phyloP scores from a whole-genome alignment of 805 yeast genomes.

The Yarrowia divulgata region DNA sequence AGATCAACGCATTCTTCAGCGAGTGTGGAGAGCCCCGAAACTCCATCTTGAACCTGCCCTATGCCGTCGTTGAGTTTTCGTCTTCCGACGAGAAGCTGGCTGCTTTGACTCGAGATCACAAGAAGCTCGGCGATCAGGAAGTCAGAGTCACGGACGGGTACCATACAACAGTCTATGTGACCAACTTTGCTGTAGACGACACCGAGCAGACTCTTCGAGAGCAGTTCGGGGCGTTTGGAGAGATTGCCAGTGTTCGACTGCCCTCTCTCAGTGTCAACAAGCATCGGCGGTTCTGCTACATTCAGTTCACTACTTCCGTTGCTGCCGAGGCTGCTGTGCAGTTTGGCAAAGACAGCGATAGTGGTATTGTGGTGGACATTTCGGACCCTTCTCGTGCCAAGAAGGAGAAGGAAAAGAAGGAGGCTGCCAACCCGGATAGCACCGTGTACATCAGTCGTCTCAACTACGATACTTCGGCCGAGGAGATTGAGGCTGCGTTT shows the following conservation, averaged over 20 bases:
- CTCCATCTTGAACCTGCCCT: conserved; percentile 9
- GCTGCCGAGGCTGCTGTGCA: conserved; percentile 28
- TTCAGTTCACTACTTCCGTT: conserved; percentile 14
- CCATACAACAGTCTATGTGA: conserved; percentile 25
- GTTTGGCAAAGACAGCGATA: conserved; percentile 12
- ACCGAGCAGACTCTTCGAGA: conserved; percentile 13
- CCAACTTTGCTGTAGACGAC: conserved; percentile 30
- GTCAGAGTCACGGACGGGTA: conserved; percentile 26
- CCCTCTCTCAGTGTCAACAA: conserved; percentile 32
- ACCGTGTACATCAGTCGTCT: conserved; percentile 25
- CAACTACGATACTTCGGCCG: conserved; percentile 26
- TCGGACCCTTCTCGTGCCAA: conserved; percentile 34
- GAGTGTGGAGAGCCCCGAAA: conserved; percentile 35
- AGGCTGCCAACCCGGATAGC: conserved; percentile 15
- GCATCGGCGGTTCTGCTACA: conserved; percentile 34
- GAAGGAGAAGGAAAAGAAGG: conserved; percentile 16
- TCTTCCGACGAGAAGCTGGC: conserved; percentile 13
- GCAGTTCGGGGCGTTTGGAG: conserved; percentile 28
- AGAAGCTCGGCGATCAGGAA: conserved; percentile 16
- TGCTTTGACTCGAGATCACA: conserved; percentile 30
- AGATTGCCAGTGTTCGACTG: conserved; percentile 31
- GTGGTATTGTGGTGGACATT: conserved; percentile 24
- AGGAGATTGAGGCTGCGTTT: conserved; percentile 26
- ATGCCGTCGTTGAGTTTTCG: conserved; percentile 29
- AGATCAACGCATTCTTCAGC: conserved; percentile 2